A percentile compares a stretch with the other conserved stretches of the same genome.
These are phyloP conservation scores for Globisporangium splendens DNA, from an alignment of 352 stramenopile species.

Conservation along the genomic window DNA sequence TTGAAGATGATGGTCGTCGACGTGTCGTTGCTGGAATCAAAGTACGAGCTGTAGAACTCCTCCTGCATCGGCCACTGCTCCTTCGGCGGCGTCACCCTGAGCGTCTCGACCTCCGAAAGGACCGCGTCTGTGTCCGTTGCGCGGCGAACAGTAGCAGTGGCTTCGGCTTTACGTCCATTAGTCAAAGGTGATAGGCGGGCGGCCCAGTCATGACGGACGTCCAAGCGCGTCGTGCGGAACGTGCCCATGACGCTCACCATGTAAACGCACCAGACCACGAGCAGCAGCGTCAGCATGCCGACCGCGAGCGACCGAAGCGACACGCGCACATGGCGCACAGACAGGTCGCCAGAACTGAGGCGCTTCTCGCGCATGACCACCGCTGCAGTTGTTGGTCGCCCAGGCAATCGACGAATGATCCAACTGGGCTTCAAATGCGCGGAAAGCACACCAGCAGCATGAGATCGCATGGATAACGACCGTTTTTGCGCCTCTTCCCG, in stretches of 20 bases:
- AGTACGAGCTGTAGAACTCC: constrained; percentile 42
- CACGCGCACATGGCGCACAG: not conserved
- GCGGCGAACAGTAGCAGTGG: not conserved
- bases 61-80: constrained; percentile 32
- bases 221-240: not conserved
- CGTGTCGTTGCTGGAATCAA: constrained; percentile 26
- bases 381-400: constrained; percentile 6
- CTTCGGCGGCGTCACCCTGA: constrained; percentile 1
- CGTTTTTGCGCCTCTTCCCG: too few species aligned
- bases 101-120: not conserved
- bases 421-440: too few species aligned
- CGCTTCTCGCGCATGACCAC: constrained; percentile 1
- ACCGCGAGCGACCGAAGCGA: not conserved
- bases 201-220: not conserved
- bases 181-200: too few species aligned
- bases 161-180: too few species aligned
- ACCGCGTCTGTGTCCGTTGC: not conserved
- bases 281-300: not conserved
- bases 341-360: not conserved
- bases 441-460: too few species aligned
- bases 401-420: too few species aligned
- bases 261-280: not conserved
- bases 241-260: not conserved
- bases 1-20: constrained; percentile 78
- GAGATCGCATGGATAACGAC: too few species aligned